These are phyloP conservation scores for Aspergillus nidulans DNA, from an alignment of 495 filamentous ascomycete genomes.

Conservation along the genomic window DNA sequence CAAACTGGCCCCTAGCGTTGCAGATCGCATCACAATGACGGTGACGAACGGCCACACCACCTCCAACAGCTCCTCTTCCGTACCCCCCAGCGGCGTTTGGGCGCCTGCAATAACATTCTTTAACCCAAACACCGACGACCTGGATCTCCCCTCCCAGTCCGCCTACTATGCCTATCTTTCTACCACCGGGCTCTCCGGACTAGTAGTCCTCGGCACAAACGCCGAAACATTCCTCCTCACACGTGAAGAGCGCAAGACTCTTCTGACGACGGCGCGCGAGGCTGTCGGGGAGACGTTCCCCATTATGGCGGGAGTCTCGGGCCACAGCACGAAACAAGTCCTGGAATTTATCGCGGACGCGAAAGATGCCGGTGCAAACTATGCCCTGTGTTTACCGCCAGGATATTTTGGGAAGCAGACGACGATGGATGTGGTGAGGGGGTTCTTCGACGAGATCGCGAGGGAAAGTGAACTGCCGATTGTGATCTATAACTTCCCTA, in stretches of 20 bases:
- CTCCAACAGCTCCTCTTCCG: not conserved
- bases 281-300: not conserved
- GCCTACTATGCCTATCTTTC: conserved; percentile 55
- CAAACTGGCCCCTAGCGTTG: too few relatives aligned
- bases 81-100: conserved; percentile 28
- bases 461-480: conserved; percentile 68
- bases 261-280: not conserved
- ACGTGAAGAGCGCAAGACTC: conserved; percentile 46
- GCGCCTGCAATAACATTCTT: conserved; percentile 45
- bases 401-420: conserved; percentile 66
- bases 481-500: conserved; percentile 82
- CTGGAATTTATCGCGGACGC: not conserved
- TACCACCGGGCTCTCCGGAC: conserved; percentile 47
- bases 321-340: not conserved
- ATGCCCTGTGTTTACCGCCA: conserved; percentile 64
- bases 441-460: conserved; percentile 70
- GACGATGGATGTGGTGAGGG: conserved; percentile 47
- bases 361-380: not conserved
- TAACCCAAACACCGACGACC: conserved; percentile 26
- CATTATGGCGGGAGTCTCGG: not conserved
- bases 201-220: conserved; percentile 60
- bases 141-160: conserved; percentile 44
- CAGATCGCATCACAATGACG: too few relatives aligned
- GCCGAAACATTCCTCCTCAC: conserved; percentile 61
- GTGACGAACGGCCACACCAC: not conserved